Base-by-base conservation (phyloP, 192 early-diverging fungal genomes). In the Entomortierella beljakovae region DNA sequence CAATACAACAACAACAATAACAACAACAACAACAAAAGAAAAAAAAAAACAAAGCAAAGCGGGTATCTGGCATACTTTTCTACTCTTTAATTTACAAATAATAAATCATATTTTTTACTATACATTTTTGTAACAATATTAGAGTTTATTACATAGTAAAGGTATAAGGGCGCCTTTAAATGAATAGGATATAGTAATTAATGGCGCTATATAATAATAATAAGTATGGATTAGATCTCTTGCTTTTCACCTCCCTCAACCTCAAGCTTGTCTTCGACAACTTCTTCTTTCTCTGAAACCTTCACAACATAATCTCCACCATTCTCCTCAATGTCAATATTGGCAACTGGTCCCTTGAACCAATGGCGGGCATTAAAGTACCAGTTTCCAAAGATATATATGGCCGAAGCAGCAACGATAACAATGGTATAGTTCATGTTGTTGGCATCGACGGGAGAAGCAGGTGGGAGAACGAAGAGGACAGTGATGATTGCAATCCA, bases 361-460 rank as follows among this genome's bases (percentile, higher is more conserved):
- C 69, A 79, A 18, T 86, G 60, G 22, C 69, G 80, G 31, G 82
- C 84, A 37, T 58, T 72, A 22, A 71, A 61, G 38, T 82, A 80
- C 82, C 82, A 86, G 57, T 83, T 80, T 6, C 58, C 61, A 49
- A 83, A 61, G 40, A 83, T 69, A 42, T 82, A 80, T 1, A 82
- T 9, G 16, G 80, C 66, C 0, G 66, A 43, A 0, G 63, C 71
- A 0, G 68, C 71, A 8, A 86, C 81, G 62, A 86, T 86, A 9
- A 83, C 57, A 34, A 77, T 26, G 2, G 84, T 79, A 20, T 71
- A 86, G 54, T 86, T 86, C 84, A 86, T 86, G 34, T 70, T 76
- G 20, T 48, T 25, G 1, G 75, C 29, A 8, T 40, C 60, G 7
- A 86, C 84, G 2, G 84, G 84, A 10, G 43, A 31, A 1, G 63